These are phyloP conservation scores for Rhodomyrtus psidioides DNA, from an alignment of 441 rosid species.

Conservation along the genomic window DNA sequence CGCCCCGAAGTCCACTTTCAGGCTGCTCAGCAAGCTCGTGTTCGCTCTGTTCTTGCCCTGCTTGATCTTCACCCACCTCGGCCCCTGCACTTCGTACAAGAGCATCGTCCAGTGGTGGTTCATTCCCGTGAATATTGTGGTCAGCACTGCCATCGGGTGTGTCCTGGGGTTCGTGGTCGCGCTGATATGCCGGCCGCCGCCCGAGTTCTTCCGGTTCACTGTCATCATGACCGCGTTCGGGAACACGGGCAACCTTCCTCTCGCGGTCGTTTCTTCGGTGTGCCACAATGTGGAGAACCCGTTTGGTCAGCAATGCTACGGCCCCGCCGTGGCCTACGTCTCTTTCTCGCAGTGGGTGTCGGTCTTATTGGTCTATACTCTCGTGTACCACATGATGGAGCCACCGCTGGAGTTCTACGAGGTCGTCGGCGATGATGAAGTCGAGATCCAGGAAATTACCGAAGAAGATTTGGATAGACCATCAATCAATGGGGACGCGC, in stretches of 20 bases:
- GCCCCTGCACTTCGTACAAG: conserved; percentile 5
- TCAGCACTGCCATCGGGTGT: conserved; percentile 20
- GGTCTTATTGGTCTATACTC: conserved; percentile 22
- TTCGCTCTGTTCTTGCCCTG: conserved; percentile 27
- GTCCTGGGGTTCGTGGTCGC: conserved; percentile 18
- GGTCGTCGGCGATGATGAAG: background rate
- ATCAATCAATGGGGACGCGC: background rate
- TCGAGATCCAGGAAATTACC: conserved; percentile 6
- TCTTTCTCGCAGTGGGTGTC: conserved; percentile 33
- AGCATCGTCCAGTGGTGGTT: conserved; percentile 28
- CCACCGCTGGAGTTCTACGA: conserved; percentile 24
- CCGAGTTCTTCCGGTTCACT: conserved; percentile 20
- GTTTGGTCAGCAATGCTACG: conserved; percentile 15
- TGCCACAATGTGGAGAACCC: conserved; percentile 16
- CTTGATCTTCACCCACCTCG: conserved; percentile 26
- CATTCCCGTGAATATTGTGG: conserved; percentile 21
- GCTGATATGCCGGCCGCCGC: conserved; percentile 20
- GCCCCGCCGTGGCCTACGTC: conserved; percentile 20
- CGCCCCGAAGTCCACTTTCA: conserved; percentile 24
- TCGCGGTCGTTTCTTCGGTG: conserved; percentile 19
- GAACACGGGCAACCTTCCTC: conserved; percentile 25
- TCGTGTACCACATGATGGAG: conserved; percentile 40
- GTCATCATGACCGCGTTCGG: conserved; percentile 28
- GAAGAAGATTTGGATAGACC: background rate
- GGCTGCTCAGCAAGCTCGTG: conserved; percentile 22